Base-by-base conservation (phyloP, 2,329 filamentous ascomycete species). In the Sclerotinia borealis region DNA sequence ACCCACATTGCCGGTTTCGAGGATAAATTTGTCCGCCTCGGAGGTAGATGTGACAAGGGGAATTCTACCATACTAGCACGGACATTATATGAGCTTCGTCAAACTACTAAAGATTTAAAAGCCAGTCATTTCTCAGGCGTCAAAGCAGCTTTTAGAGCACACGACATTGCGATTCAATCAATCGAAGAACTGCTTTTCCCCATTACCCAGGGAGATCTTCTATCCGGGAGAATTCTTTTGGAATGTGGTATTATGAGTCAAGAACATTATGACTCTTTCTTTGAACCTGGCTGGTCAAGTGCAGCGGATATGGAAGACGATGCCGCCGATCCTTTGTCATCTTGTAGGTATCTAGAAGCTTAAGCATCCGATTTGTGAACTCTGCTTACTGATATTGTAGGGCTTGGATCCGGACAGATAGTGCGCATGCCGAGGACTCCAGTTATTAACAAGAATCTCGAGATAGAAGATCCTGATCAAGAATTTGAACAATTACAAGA, bases 11-110 rank as follows among this genome's bases (percentile, higher is more conserved):
- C 69, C 13, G 49, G 52, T 7, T 89, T 88, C 68, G 86, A 89
- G 68, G 74, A 77, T 0, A 81, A 84, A 1, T 86, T 92, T 63
- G 77, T 88, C 55, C 83, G 88, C 10, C 76, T 91, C 11, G 77
- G 79, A 11, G 69, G 72, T 9, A 62, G 72, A 59, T 69, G 62
- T 19, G 68, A 68, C n/a, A 70, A 68, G 52, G 65, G 66, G 6
- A 87, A 90, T 65, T 76, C 79, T 0, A 80, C 82, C 0, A 87
- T 96, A 68, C 85, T 85, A 65, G 79, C 83, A 59, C 82, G 85
- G 17, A 92, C 86, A 0, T 71, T 96, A 3, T 91, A 80, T 72
- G 83, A 88, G 64, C 76, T 92, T 1, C 81, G 83, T 22, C 71
- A 48, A 43, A 48, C 22, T 7, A 71, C 67, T 8, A 50, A 50